These are phyloP conservation scores for Aureobasidium melanogenum DNA, from an alignment of 2,329 filamentous ascomycete genomes.

Conservation along the genomic window DNA sequence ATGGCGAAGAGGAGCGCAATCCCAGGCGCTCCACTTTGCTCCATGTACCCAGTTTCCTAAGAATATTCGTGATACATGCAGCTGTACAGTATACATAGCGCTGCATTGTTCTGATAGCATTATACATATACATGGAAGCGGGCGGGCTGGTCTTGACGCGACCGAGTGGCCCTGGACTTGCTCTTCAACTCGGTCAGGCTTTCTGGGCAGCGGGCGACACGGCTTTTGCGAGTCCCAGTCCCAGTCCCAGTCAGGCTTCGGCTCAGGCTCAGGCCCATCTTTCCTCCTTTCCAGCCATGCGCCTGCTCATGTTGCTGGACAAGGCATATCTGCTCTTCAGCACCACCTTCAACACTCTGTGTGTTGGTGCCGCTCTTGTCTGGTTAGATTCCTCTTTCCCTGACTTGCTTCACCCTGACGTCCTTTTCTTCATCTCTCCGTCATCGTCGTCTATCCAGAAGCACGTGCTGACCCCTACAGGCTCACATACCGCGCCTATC, in stretches of 20 bases:
- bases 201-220: neutral
- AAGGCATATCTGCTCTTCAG: conserved; percentile 11
- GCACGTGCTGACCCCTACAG: conserved; percentile 25
- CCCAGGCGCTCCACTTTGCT: neutral
- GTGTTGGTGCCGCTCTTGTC: conserved; percentile 12
- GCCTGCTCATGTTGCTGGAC: conserved; percentile 13
- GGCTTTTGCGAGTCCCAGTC: neutral
- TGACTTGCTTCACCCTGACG: neutral
- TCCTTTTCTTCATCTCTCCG: neutral
- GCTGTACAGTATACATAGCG: neutral
- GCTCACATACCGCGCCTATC: conserved; percentile 77
- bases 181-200: neutral
- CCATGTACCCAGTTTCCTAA: neutral
- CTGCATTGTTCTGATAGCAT: neutral
- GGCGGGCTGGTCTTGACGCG: neutral
- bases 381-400: conserved; percentile 4
- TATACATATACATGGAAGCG: conserved; percentile 6
- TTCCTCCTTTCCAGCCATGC: conserved; percentile 3
- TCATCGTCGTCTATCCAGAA: neutral
- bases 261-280: neutral
- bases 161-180: neutral
- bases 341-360: conserved; percentile 13
- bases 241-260: neutral
- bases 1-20: neutral
- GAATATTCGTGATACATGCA: neutral